Evolutionary conservation across 202 grass and related monocot species (phyloP).

Genomic region (Hordeum pubiflorum): DNA sequence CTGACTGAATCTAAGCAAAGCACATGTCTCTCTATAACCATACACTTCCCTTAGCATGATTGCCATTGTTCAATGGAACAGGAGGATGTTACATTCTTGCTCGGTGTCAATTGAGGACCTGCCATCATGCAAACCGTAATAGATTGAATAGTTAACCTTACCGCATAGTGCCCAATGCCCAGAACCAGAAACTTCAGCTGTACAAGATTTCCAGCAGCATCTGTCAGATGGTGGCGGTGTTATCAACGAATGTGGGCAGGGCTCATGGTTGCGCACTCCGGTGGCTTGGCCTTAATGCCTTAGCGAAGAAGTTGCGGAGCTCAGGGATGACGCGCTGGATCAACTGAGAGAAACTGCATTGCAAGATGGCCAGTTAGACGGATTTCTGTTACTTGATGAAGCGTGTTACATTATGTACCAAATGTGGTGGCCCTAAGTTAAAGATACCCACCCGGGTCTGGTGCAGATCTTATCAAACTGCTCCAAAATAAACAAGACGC

Average conservation of each 20-base stretch:
- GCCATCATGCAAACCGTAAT: conserved; percentile 31
- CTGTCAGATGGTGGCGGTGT: conserved; percentile 43
- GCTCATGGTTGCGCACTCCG: conserved; percentile 23
- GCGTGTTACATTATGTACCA: background rate
- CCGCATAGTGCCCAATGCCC: conserved; percentile 15
- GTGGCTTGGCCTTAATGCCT: conserved; percentile 60
- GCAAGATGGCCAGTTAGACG: background rate
- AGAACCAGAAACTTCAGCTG: conserved; percentile 63
- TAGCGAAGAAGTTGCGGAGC: conserved; percentile 71
- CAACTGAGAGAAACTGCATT: conserved; percentile 56
- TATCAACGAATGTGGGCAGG: conserved; percentile 34
- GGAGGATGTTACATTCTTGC: conserved; percentile 27
- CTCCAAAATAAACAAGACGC: conserved; percentile 86
- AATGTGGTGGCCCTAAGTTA: background rate
- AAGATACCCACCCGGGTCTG: conserved; percentile 79
- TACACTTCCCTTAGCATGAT: conserved; percentile 4
- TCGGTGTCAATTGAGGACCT: conserved; percentile 34
- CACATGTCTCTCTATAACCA: conserved; percentile 5
- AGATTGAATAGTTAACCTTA: conserved; percentile 24
- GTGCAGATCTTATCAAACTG: conserved; percentile 88
- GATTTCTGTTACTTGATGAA: background rate
- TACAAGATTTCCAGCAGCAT: conserved; percentile 62
- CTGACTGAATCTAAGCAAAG: conserved; percentile 7
- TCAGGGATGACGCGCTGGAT: conserved; percentile 81
- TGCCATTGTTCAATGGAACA: conserved; percentile 7